These are phyloP conservation scores for Metarhizium guizhouense DNA, from an alignment of 2,329 filamentous ascomycete species.

Conservation along the genomic window DNA sequence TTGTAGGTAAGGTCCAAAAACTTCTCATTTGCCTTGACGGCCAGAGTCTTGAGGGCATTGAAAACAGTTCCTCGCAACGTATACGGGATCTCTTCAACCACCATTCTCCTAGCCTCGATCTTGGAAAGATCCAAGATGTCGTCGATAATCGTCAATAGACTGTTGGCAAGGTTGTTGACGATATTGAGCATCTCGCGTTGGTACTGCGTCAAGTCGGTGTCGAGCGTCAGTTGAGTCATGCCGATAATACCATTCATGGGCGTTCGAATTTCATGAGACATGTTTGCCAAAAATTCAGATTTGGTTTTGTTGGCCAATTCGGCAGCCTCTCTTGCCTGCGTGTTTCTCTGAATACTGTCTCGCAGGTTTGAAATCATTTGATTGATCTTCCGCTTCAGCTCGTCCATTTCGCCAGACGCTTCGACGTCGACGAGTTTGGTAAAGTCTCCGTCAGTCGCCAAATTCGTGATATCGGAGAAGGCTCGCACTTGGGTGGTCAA, in stretches of 20 bases:
- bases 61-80: slow-evolving; percentile 91
- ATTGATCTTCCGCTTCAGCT: slow-evolving; percentile 98
- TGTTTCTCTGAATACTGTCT: slow-evolving; percentile 95
- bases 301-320: slow-evolving; percentile 97
- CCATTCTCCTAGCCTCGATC: slow-evolving; percentile 95
- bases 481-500: slow-evolving; percentile 91
- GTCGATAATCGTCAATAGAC: slow-evolving; percentile 93
- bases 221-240: slow-evolving; percentile 93
- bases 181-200: slow-evolving; percentile 98
- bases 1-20: slow-evolving; percentile 87
- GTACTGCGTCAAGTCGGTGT: slow-evolving; percentile 89
- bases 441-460: slow-evolving; percentile 94
- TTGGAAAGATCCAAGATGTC: slow-evolving; percentile 66
- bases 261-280: slow-evolving; percentile 97
- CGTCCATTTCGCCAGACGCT: slow-evolving; percentile 97
- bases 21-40: slow-evolving; percentile 96
- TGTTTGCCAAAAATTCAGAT: slow-evolving; percentile 96
- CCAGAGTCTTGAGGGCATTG: slow-evolving; percentile 91
- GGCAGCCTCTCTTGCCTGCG: slow-evolving; percentile 87
- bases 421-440: slow-evolving; percentile 95
- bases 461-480: slow-evolving; percentile 97
- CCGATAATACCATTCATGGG: slow-evolving; percentile 97
- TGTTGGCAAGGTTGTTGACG: slow-evolving; percentile 93
- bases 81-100: slow-evolving; percentile 96
- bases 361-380: slow-evolving; percentile 95